Evolutionary conservation across 2,329 filamentous ascomycete genomes (phyloP).

Genomic region (Phialophora macrospora): DNA sequence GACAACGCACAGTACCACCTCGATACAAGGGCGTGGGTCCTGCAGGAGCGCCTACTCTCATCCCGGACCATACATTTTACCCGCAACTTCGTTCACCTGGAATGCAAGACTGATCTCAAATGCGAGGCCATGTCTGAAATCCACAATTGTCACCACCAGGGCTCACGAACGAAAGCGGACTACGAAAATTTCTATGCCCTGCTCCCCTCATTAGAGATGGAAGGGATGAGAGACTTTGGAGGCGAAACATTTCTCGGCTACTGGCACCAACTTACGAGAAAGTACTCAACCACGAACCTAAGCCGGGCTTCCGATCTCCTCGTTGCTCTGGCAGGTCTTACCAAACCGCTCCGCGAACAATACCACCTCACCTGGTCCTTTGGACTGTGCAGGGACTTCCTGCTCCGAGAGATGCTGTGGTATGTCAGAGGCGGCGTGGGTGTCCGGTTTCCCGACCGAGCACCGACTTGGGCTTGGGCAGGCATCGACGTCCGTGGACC

Average conservation of each 20-base stretch:
- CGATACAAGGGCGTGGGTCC: slow-evolving; percentile 1
- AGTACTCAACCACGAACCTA: slow-evolving; percentile 6
- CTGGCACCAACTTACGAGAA: background rate
- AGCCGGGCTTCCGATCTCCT: background rate
- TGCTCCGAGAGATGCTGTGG: slow-evolving; percentile 7
- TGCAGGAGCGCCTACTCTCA: slow-evolving; percentile 7
- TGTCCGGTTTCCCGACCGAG: background rate
- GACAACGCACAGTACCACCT: slow-evolving; percentile 8
- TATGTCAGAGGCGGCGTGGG: background rate
- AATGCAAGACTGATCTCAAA: background rate
- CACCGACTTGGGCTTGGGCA: slow-evolving; percentile 6
- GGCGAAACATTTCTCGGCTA: background rate
- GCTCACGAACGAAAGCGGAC: background rate
- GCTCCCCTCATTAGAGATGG: background rate
- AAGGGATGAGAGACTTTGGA: background rate
- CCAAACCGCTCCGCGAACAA: background rate
- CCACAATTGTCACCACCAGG: background rate
- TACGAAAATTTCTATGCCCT: background rate
- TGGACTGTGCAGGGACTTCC: slow-evolving; percentile 5
- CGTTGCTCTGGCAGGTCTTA: slow-evolving; percentile 5
- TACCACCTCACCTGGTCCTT: slow-evolving; percentile 4
- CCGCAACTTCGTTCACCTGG: slow-evolving; percentile 5
- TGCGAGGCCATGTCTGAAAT: slow-evolving; percentile 2
- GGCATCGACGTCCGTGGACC: slow-evolving; percentile 5
- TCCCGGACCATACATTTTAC: slow-evolving; percentile 4